phyloP scores from a whole-genome alignment of 2,329 filamentous ascomycete genomes.

The Fusarium kyushuense region DNA sequence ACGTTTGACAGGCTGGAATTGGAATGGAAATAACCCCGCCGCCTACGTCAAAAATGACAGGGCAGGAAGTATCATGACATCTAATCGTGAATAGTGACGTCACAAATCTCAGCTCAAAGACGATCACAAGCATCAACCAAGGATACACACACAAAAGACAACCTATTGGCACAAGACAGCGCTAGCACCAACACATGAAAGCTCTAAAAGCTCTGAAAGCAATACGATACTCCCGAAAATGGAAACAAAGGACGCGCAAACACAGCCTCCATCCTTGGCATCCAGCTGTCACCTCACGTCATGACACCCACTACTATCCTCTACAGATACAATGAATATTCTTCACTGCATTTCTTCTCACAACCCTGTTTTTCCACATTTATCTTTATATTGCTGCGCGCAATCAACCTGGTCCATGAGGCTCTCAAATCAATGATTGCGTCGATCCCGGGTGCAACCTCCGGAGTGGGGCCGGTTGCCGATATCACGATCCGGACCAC shows the following conservation, averaged over 20 bases:
- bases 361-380: constrained; percentile 18
- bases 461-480: constrained; percentile 32
- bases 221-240: not conserved
- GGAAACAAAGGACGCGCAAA: not conserved
- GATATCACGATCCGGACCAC: constrained; percentile 18
- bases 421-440: constrained; percentile 27
- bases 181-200: too few relatives aligned
- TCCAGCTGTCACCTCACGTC: constrained; percentile 21
- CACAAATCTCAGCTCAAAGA: constrained; percentile 26
- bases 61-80: constrained; percentile 27
- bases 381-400: not conserved
- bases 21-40: constrained; percentile 36
- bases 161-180: too few relatives aligned
- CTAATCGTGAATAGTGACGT: constrained; percentile 23
- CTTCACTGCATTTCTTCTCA: not conserved
- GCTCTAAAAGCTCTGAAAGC: not conserved
- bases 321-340: not conserved
- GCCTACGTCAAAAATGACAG: constrained; percentile 38
- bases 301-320: constrained; percentile 15
- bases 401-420: constrained; percentile 14
- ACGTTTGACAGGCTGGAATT: constrained; percentile 2
- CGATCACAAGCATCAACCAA: constrained; percentile 4
- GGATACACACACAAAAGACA: not conserved
- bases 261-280: not conserved
- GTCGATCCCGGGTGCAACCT: constrained; percentile 34